Evolutionary conservation across 2,329 filamentous ascomycete species (phyloP), one percentile per base, ranked within the genome.

Genomic region (Aulographum hederae): DNA sequence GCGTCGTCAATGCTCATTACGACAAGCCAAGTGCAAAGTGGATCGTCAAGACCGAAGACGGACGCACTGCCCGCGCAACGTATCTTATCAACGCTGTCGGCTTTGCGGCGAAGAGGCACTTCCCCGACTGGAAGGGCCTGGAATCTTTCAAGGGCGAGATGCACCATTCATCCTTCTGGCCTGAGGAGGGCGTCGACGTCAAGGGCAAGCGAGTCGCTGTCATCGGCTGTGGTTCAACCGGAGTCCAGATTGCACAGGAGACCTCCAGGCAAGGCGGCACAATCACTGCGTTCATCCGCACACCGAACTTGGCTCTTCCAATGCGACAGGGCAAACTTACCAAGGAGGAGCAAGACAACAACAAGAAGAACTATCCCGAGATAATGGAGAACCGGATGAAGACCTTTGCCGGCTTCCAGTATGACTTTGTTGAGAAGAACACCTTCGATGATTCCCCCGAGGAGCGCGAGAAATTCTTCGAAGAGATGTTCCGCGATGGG

Each of bases 141-240:
- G 59, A 69, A 14, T 61, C 56, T 18, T 77, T 73, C 56, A 58
- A 68, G 34, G 73, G 73, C 14, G 46, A 58, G 12, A 59, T 73
- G 10, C 60, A 69, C 41, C 69, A 74, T 45, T 65, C 67, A 0
- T 69, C 66, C 1, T 66, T 66, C 46, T 73, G 70, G 70, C 69
- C 70, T 1, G 56, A 68, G 5, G 51, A 61, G 3, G 56, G 63
- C 4, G 54, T 75, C n/a, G 57, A 66, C 32, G 59, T 71, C 18
- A 58, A 58, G 26, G 61, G 60, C 29, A 77, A 77, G 46, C 59
- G 62, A 13, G 62, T 68, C 31, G 72, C 63, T 12, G 61, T 77
- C 34, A 66, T 78, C 20, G 73, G 73, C 10, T 76, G 70, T 0
- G 73, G 73, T 2, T 67, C 71, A 0, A 69, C 69, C 0, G 73